Conservation (phyloP, 345 rosid species). For the Euphorbia lathyris region DNA sequence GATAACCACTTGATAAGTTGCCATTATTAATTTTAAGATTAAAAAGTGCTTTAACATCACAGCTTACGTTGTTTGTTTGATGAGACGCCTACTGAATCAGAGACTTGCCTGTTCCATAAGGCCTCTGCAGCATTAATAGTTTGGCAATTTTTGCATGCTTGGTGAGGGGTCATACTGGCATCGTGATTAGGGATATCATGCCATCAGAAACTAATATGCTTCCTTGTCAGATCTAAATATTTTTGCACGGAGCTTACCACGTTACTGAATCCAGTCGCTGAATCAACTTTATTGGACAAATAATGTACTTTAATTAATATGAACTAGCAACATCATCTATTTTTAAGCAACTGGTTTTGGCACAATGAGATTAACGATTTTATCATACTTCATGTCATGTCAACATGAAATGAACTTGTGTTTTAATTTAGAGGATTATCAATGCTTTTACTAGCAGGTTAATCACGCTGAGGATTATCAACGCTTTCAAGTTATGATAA, state of each 20-base stretch:
- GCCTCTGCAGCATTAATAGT: no score
- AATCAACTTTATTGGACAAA: not conserved
- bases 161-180: not conserved
- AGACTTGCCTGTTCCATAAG: no score
- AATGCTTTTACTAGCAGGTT: not conserved
- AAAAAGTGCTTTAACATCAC: not conserved
- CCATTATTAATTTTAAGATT: not conserved
- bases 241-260: not conserved
- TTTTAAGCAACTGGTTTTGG: not conserved
- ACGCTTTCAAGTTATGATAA: not conserved
- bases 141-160: not conserved
- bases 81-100: no score
- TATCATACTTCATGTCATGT: not conserved
- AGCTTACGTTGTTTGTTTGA: not conserved
- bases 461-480: not conserved
- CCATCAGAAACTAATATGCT: not conserved
- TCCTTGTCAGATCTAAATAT: not conserved
- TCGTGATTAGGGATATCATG: not conserved
- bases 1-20: conserved; percentile 7
- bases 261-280: not conserved
- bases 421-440: not conserved
- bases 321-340: not conserved
- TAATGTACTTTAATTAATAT: not conserved
- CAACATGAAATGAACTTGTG: not conserved
- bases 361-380: no score